Percentiles rank a stretch among this genome's conserved stretches.
phyloP scores from a whole-genome alignment of 148 eudicot genomes.

The Selenicereus undatus region DNA sequence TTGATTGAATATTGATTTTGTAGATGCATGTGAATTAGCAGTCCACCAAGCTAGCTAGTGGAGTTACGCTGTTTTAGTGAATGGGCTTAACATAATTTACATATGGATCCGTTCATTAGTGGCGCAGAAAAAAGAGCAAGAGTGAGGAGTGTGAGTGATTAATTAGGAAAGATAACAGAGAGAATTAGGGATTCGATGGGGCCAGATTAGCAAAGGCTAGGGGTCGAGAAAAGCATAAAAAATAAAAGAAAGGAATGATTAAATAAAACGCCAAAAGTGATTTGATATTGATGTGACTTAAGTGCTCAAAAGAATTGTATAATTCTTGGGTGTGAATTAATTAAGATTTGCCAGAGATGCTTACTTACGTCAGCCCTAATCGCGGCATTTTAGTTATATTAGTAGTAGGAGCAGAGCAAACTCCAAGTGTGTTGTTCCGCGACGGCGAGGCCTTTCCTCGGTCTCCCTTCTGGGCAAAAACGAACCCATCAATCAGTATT shows the following conservation, averaged over 20 bases:
- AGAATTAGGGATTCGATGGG: background rate
- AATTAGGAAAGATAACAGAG: background rate
- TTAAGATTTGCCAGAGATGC: too few species aligned
- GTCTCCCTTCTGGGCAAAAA: background rate
- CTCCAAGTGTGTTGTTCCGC: background rate
- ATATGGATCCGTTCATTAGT: too few species aligned
- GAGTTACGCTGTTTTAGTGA: too few species aligned
- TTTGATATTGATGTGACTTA: slow-evolving; percentile 3
- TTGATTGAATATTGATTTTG: too few species aligned
- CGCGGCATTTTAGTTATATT: background rate
- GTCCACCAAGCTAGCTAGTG: too few species aligned
- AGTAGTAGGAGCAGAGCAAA: too few species aligned
- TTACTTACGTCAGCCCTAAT: slow-evolving; percentile 9
- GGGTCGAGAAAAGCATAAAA: background rate
- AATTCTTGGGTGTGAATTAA: too few species aligned
- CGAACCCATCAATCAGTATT: background rate
- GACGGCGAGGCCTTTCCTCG: background rate
- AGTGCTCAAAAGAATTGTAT: background rate
- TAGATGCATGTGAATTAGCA: too few species aligned
- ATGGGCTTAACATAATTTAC: too few species aligned
- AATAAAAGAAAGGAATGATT: background rate
- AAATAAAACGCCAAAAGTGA: background rate
- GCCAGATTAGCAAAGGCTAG: background rate
- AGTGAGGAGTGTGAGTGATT: background rate
- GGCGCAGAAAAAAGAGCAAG: too few species aligned